phyloP scores from a whole-genome alignment of 176 grass and related monocot genomes.

The Microstegium vimineum region DNA sequence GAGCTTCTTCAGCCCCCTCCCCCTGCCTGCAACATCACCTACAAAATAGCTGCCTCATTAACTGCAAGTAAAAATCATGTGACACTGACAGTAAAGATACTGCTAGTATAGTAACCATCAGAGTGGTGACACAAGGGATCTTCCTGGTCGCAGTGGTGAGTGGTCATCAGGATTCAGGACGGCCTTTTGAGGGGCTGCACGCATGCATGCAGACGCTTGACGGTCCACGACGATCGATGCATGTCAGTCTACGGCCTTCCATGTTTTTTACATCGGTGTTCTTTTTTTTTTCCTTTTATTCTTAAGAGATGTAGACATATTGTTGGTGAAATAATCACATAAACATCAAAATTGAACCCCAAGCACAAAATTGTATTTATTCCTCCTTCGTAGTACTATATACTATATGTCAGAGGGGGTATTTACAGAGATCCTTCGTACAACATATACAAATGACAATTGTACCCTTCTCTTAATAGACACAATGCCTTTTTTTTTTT shows the following conservation, averaged over 20 bases:
- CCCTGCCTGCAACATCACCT: conserved; percentile 16
- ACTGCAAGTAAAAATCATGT: conserved; percentile 2
- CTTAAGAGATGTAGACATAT: too few species aligned
- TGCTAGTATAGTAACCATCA: background rate
- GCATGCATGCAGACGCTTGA: background rate
- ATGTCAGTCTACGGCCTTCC: background rate
- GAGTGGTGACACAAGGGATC: background rate
- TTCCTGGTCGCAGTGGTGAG: conserved; percentile 5
- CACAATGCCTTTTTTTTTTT: too few species aligned
- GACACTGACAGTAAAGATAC: conserved; percentile 10
- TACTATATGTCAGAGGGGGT: too few species aligned
- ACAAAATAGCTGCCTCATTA: conserved; percentile 23
- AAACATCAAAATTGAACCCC: too few species aligned
- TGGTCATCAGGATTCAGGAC: background rate
- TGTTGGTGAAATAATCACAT: too few species aligned
- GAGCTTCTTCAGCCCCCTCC: background rate
- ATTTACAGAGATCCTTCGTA: too few species aligned
- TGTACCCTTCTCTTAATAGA: too few species aligned
- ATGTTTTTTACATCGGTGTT: background rate
- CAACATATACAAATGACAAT: too few species aligned
- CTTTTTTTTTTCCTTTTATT: background rate
- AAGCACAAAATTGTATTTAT: too few species aligned
- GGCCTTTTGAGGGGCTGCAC: background rate
- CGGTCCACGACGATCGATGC: background rate
- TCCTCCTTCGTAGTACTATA: too few species aligned